Conservation (phyloP, 495 filamentous ascomycete species). For the Podospora australis region DNA sequence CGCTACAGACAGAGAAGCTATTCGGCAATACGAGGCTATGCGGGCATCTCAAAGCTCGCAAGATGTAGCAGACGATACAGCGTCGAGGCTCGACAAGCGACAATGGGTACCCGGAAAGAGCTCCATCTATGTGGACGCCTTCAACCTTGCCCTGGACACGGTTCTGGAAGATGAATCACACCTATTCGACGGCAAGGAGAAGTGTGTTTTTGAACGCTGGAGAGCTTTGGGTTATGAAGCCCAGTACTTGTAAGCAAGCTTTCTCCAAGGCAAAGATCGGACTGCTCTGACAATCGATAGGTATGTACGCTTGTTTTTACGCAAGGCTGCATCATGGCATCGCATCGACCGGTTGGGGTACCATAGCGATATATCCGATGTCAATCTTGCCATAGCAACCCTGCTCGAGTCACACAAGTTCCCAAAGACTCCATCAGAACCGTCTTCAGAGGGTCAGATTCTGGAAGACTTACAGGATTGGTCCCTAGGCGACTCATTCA, state of each 20-base stretch:
- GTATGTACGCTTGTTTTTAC: conserved; percentile 89
- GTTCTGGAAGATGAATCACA: conserved; percentile 86
- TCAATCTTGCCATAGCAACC: conserved; percentile 54
- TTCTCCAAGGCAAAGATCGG: neutral
- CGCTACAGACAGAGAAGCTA: conserved; percentile 60
- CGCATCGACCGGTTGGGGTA: conserved; percentile 71
- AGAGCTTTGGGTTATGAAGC: conserved; percentile 69
- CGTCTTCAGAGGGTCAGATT: neutral
- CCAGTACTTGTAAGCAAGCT: conserved; percentile 71
- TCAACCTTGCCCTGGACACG: conserved; percentile 87
- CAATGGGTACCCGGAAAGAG: conserved; percentile 51
- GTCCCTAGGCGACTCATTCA: conserved; percentile 47
- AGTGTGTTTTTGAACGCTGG: conserved; percentile 72
- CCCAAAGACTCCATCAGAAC: neutral
- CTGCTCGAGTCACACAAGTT: conserved; percentile 34
- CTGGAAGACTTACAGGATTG: conserved; percentile 39
- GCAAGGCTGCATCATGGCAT: conserved; percentile 94
- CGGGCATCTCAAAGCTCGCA: conserved; percentile 34
- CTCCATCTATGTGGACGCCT: conserved; percentile 96
- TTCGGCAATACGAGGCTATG: conserved; percentile 69
- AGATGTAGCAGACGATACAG: conserved; percentile 32
- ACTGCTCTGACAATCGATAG: conserved; percentile 21
- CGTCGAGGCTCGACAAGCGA: conserved; percentile 30
- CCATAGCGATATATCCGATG: conserved; percentile 74
- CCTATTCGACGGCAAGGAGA: conserved; percentile 77